Percentiles rank a stretch among this genome's conserved stretches.
phyloP scores from a whole-genome alignment of 2,329 filamentous ascomycete genomes.

The Neophaeococcomyces mojaviensis region DNA sequence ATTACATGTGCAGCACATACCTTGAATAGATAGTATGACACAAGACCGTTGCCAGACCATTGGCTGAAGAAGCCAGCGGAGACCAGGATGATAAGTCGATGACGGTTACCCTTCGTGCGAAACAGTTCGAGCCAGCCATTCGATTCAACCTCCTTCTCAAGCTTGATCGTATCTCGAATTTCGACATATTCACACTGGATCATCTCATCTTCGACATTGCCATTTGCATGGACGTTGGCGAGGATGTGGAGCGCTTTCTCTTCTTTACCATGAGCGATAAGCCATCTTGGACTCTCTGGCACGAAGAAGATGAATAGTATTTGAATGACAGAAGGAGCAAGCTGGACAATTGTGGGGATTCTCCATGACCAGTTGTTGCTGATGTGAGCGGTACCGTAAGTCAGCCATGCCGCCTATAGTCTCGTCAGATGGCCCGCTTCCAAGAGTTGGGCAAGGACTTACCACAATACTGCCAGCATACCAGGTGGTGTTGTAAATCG shows the following conservation, averaged over 20 bases:
- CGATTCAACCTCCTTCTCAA: conserved; percentile 7
- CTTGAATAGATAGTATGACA: conserved; percentile 35
- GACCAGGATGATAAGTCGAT: conserved; percentile 47
- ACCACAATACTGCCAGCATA: conserved; percentile 45
- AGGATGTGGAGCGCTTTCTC: conserved; percentile 26
- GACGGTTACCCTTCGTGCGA: conserved; percentile 43
- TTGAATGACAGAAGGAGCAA: conserved; percentile 51
- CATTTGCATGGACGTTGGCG: conserved; percentile 35
- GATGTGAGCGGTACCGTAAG: conserved; percentile 42
- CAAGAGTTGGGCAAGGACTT: not conserved
- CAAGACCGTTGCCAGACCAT: conserved; percentile 46
- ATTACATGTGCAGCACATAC: too few species aligned
- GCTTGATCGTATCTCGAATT: conserved; percentile 18
- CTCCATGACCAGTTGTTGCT: conserved; percentile 48
- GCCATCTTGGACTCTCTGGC: conserved; percentile 60
- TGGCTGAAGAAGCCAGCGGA: conserved; percentile 50
- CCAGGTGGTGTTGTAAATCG: conserved; percentile 49
- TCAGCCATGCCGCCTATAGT: conserved; percentile 35
- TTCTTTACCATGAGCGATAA: conserved; percentile 31
- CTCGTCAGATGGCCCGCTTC: not conserved
- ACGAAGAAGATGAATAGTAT: conserved; percentile 54
- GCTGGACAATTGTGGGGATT: conserved; percentile 61
- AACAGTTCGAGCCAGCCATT: conserved; percentile 15
- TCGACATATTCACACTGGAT: conserved; percentile 27
- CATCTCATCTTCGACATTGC: conserved; percentile 34